Base-by-base conservation (phyloP, 179 eudicot genomes). In the Carnegiea gigantea region DNA sequence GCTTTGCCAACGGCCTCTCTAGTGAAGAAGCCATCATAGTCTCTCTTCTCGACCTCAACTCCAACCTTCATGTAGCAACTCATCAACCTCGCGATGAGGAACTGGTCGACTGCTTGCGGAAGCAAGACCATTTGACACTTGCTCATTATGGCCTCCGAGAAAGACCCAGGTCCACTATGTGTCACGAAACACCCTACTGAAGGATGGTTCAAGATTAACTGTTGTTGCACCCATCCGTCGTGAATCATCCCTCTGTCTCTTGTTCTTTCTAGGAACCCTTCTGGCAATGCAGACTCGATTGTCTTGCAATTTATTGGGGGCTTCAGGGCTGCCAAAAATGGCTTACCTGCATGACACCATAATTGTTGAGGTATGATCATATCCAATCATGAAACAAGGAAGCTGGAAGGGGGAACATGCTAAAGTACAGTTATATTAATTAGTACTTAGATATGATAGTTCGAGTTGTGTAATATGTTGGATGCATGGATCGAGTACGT, bases 161-260 rank as follows among this genome's bases (percentile, higher is more conserved):
- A 21, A 1, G 89, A 84, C 3, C 80, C 83, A 0, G 17, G 23
- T 0, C 89, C 89, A 49, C 85, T 77, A 18, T 87, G 89, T 1
- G 87, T 87, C 49, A 84, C 78, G 28, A 65, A 73, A 51, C 89
- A 84, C 48, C 89, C 89, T 13, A 87, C 84, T 1, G 85, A 81
- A 14, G 84, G 86, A 46, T 86, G 88, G 5, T 73, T 70, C 65
- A 83, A 28, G 23, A 84, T 72, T 43, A 70, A 7, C 10, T 48
- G 83, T 18, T 87, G 89, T 30, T 77, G 85, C 5, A 80, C 81
- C 89, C 87, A 87, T 43, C 84, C 80, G 0, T 79, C 81, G 53
- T 84, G 74, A 21, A 86, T 81, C 1, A 82, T 40, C n/a, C 87
- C 89, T 57, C 79, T 76, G 5, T 65, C 86, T 46, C 18, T 9